A percentile compares a stretch with the other conserved stretches of the same genome.
Conservation (phyloP, 1,139 yeast species). For the Yamadazyma kanchanaburiensis region DNA sequence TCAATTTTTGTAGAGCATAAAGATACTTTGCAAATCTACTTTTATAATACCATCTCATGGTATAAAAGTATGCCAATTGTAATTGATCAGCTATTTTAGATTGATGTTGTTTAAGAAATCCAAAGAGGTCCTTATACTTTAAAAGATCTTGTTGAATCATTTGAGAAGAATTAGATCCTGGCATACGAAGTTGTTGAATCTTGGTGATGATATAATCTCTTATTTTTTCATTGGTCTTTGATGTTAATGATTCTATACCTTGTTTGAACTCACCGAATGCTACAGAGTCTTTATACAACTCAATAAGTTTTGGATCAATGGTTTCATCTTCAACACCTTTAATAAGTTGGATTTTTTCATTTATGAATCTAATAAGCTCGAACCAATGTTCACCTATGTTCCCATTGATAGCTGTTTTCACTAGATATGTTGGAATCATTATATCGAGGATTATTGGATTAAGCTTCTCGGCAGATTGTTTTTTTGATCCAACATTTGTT, state of each 20-base stretch:
- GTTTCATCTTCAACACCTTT: constrained; percentile 18
- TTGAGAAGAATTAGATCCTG: constrained; percentile 54
- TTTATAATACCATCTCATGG: constrained; percentile 91
- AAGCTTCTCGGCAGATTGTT: constrained; percentile 52
- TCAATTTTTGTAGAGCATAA: constrained; percentile 67
- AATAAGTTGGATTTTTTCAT: constrained; percentile 54
- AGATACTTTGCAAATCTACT: constrained; percentile 77
- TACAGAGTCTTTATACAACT: constrained; percentile 25
- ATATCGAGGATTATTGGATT: constrained; percentile 73
- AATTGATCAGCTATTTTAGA: constrained; percentile 72
- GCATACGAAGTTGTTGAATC: constrained; percentile 60
- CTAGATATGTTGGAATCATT: constrained; percentile 68
- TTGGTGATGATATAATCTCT: constrained; percentile 64
- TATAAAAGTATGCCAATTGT: constrained; percentile 73
- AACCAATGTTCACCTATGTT: constrained; percentile 52
- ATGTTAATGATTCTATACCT: constrained; percentile 40
- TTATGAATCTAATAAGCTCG: constrained; percentile 54
- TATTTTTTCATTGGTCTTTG: constrained; percentile 67
- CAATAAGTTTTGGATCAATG: constrained; percentile 9
- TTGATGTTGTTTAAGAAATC: constrained; percentile 54
- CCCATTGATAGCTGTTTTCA: constrained; percentile 44
- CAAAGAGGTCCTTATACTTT: constrained; percentile 55
- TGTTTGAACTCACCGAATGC: constrained; percentile 34
- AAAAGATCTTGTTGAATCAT: constrained; percentile 67
- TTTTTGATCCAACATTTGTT: constrained; percentile 45